A percentile compares a stretch with the other conserved stretches of the same genome.
These are phyloP conservation scores for Candida schatavii DNA, from an alignment of 805 yeast species.

Conservation along the genomic window DNA sequence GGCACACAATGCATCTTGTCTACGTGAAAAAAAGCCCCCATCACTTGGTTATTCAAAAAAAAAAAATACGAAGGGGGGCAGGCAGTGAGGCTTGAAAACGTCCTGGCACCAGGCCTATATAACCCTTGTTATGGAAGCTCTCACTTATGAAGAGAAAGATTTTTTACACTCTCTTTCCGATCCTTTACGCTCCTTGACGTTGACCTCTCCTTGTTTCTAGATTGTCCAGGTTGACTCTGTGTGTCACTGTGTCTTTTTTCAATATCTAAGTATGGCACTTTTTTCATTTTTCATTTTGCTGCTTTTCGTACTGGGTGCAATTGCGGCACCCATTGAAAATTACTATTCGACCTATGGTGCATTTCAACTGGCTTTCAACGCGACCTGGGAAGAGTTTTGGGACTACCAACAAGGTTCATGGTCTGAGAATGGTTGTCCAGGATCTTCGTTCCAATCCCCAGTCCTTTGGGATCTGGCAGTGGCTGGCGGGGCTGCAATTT, in stretches of 20 bases:
- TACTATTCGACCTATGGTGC: conserved; percentile 7
- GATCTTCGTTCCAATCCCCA: conserved; percentile 10
- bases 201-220: background rate
- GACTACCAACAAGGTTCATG: conserved; percentile 10
- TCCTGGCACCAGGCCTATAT: too few species aligned
- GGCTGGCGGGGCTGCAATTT: conserved; percentile 15
- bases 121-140: too few species aligned
- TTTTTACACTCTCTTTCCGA: background rate
- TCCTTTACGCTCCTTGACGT: background rate
- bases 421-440: conserved; percentile 16
- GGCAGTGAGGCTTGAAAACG: too few species aligned
- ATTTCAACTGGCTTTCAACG: conserved; percentile 8
- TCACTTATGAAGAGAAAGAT: background rate
- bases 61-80: too few species aligned
- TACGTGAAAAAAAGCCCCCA: too few species aligned
- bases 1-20: background rate
- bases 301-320: background rate
- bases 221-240: too few species aligned
- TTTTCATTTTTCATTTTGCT: background rate
- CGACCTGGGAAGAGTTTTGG: conserved; percentile 20
- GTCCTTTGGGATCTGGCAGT: conserved; percentile 30
- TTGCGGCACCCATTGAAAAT: background rate
- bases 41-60: background rate
- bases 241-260: background rate
- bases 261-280: background rate